phyloP scores from a whole-genome alignment of 352 stramenopile species.

The Pythium aquatile region DNA sequence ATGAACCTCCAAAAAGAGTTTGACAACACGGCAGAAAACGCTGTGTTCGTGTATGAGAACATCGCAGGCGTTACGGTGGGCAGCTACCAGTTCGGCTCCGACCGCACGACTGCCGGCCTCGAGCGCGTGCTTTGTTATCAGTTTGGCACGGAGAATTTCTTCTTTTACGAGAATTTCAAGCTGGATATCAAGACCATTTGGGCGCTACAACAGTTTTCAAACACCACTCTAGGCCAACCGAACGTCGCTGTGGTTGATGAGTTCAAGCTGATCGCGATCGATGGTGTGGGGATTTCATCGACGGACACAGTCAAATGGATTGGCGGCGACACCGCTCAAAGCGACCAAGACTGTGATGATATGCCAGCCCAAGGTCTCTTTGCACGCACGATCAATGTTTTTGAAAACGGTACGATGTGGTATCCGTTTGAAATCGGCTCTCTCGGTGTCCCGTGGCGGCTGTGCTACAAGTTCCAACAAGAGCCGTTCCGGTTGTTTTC shows the following conservation, averaged over 20 bases:
- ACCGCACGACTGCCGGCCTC: slow-evolving; percentile 34
- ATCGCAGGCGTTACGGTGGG: slow-evolving; percentile 38
- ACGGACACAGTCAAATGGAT: slow-evolving; percentile 64
- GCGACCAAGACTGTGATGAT: slow-evolving; percentile 36
- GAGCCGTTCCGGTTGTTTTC: slow-evolving; percentile 52
- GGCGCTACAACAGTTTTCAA: slow-evolving; percentile 30
- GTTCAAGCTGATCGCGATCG: slow-evolving; percentile 49
- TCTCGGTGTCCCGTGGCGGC: slow-evolving; percentile 37
- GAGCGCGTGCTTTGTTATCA: slow-evolving; percentile 56
- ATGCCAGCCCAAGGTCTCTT: slow-evolving; percentile 40
- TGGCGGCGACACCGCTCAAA: slow-evolving; percentile 10
- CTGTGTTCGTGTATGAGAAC: slow-evolving; percentile 70
- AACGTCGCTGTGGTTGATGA: slow-evolving; percentile 59
- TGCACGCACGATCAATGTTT: slow-evolving; percentile 34
- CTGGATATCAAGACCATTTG: slow-evolving; percentile 71
- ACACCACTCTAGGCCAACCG: slow-evolving; percentile 23
- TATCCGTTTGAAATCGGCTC: slow-evolving; percentile 59
- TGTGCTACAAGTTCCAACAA: slow-evolving; percentile 70
- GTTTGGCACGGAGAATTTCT: slow-evolving; percentile 53
- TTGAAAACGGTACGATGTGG: slow-evolving; percentile 42
- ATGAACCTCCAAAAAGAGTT: slow-evolving; percentile 65
- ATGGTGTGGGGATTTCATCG: slow-evolving; percentile 48
- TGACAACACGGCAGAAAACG: slow-evolving; percentile 58
- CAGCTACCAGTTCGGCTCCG: slow-evolving; percentile 43
- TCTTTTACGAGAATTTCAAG: slow-evolving; percentile 49